These are phyloP conservation scores for Gnaphalium uliginosum DNA, from an alignment of 129 eudicot species.

Conservation along the genomic window DNA sequence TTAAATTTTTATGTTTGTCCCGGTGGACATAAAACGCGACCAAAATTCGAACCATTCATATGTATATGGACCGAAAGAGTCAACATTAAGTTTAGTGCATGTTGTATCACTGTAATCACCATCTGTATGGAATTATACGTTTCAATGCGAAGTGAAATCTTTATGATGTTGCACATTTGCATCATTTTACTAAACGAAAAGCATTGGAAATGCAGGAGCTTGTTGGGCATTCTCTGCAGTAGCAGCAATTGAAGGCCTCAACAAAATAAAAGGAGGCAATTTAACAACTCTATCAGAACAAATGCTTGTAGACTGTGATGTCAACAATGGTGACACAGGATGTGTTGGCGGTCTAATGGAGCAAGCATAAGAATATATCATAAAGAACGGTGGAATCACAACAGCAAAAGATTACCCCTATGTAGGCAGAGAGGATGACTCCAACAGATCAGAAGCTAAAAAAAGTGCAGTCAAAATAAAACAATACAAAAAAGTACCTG, in stretches of 20 bases:
- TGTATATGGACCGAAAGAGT: background rate
- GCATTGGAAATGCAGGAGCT: conserved; percentile 42
- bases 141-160: background rate
- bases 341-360: conserved; percentile 63
- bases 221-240: conserved; percentile 72
- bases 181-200: background rate
- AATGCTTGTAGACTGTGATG: conserved; percentile 63
- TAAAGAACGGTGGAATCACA: conserved; percentile 42
- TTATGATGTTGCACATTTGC: background rate
- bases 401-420: conserved; percentile 50
- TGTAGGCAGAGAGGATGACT: conserved; percentile 33
- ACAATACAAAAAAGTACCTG: conserved; percentile 36
- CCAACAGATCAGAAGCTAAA: conserved; percentile 25
- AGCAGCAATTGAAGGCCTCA: conserved; percentile 56
- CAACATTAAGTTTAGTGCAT: background rate
- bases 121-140: background rate
- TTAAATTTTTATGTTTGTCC: background rate
- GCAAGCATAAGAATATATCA: conserved; percentile 39
- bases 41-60: background rate
- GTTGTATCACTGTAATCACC: background rate
- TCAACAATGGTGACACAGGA: conserved; percentile 37
- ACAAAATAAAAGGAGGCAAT: conserved; percentile 45
- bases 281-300: conserved; percentile 50
- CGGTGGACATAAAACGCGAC: background rate
- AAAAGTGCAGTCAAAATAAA: conserved; percentile 35